These are phyloP conservation scores for Stephania cephalantha DNA, from an alignment of 164 flowering plant species.

Conservation along the genomic window DNA sequence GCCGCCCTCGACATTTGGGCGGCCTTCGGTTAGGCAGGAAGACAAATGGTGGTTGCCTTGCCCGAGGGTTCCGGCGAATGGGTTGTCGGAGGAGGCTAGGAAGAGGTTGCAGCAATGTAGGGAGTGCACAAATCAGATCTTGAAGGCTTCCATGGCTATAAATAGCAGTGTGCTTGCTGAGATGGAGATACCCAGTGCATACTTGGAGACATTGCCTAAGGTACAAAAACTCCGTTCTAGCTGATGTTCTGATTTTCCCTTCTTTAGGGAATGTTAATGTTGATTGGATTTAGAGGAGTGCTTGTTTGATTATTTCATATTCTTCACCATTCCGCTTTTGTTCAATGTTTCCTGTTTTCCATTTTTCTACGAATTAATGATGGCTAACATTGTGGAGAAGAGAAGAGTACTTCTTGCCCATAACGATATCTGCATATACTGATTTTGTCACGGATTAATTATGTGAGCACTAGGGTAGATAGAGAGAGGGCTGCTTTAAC, in stretches of 20 bases:
- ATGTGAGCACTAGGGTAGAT: too few species aligned
- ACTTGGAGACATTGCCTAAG: conserved; percentile 67
- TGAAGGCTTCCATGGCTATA: conserved; percentile 71
- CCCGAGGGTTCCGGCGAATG: conserved; percentile 59
- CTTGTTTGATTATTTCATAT: background rate
- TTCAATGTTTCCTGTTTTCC: background rate
- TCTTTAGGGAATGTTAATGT: background rate
- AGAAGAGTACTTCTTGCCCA: background rate
- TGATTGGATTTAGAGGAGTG: background rate
- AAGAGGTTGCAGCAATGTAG: conserved; percentile 58
- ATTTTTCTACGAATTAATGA: background rate
- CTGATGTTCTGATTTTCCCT: background rate
- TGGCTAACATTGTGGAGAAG: background rate
- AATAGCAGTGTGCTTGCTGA: conserved; percentile 60
- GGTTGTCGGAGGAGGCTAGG: conserved; percentile 51
- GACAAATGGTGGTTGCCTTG: conserved; percentile 89
- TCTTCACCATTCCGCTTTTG: background rate
- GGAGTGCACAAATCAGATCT: conserved; percentile 68
- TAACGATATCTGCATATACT: too few species aligned
- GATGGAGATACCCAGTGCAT: conserved; percentile 66
- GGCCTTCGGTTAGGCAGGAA: conserved; percentile 52
- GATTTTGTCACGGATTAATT: too few species aligned
- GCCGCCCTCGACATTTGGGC: conserved; percentile 22
- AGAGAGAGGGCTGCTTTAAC: too few species aligned
- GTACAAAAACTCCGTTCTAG: conserved; percentile 22